Evolutionary conservation across 2,329 filamentous ascomycete genomes (phyloP).

Genomic region (Rugonectria rugulosa): DNA sequence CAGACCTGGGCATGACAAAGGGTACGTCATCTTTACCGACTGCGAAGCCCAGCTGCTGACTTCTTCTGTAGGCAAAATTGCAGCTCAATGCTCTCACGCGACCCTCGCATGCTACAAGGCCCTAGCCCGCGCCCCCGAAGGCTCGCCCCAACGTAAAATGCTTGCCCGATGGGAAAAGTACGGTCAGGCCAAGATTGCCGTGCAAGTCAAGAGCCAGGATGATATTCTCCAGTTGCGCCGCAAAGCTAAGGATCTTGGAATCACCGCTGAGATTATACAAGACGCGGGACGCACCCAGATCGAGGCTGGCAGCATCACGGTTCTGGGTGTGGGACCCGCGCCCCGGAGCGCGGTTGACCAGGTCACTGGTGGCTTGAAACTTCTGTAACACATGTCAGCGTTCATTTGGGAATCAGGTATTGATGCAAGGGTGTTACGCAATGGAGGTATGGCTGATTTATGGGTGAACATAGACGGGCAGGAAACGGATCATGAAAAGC

Average conservation of each 20-base stretch:
- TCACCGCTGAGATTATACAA: conserved; percentile 89
- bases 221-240: conserved; percentile 78
- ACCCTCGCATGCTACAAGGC: conserved; percentile 97
- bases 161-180: conserved; percentile 84
- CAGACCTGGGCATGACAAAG: conserved; percentile 97
- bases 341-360: conserved; percentile 87
- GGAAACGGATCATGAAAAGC: conserved; percentile 11
- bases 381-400: conserved; percentile 71
- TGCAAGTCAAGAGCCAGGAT: conserved; percentile 88
- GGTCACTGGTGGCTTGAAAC: conserved; percentile 84
- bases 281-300: conserved; percentile 99
- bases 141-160: conserved; percentile 65
- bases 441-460: conserved; percentile 7
- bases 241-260: conserved; percentile 80
- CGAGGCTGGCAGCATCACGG: conserved; percentile 88
- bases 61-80: conserved; percentile 82
- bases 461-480: conserved; percentile 18
- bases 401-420: too few species aligned
- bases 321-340: conserved; percentile 82
- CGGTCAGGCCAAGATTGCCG: conserved; percentile 92
- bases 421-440: not conserved
- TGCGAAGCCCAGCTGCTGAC: too few species aligned
- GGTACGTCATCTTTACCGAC: too few species aligned
- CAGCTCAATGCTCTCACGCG: conserved; percentile 94
- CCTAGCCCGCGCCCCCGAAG: conserved; percentile 65